Conservation (phyloP, 768 basidiomycete species). For the Cystofilobasidium bisporidii region DNA sequence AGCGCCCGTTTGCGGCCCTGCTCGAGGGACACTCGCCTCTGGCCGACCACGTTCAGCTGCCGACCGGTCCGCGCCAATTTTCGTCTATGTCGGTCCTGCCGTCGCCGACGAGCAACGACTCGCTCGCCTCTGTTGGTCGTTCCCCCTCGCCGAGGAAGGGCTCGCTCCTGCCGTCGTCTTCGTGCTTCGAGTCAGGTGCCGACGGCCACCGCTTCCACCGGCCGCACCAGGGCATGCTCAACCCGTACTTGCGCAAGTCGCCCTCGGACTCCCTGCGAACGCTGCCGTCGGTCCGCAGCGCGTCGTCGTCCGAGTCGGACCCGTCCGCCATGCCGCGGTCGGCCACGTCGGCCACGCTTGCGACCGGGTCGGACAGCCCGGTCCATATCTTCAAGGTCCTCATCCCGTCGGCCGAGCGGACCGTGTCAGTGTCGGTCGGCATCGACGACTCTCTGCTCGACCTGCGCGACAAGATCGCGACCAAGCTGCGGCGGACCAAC, state of each 20-base stretch:
- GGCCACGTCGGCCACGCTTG: not conserved
- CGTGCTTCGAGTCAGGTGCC: not conserved
- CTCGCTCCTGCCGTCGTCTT: not conserved
- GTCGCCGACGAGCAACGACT: not conserved
- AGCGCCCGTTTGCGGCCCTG: not conserved
- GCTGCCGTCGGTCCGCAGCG: not conserved
- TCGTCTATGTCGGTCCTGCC: conserved; percentile 2
- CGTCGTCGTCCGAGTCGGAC: not conserved
- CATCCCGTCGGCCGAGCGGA: conserved; percentile 4
- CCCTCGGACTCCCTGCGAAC: not conserved
- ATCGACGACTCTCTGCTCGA: not conserved
- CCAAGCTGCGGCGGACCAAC: not conserved
- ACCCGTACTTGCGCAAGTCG: conserved; percentile 5
- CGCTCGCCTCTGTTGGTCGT: not conserved
- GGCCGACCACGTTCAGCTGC: not conserved
- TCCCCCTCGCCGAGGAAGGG: not conserved
- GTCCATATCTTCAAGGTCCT: not conserved
- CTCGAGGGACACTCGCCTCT: not conserved
- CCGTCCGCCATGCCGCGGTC: not conserved
- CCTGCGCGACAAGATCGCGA: not conserved
- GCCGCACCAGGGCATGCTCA: conserved; percentile 2
- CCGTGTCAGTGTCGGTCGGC: not conserved
- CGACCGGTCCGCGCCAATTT: conserved; percentile 2
- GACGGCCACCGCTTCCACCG: not conserved
- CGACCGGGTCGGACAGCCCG: not conserved